Conservation (phyloP, 1,139 yeast species). For the Scheffersomyces titani region DNA sequence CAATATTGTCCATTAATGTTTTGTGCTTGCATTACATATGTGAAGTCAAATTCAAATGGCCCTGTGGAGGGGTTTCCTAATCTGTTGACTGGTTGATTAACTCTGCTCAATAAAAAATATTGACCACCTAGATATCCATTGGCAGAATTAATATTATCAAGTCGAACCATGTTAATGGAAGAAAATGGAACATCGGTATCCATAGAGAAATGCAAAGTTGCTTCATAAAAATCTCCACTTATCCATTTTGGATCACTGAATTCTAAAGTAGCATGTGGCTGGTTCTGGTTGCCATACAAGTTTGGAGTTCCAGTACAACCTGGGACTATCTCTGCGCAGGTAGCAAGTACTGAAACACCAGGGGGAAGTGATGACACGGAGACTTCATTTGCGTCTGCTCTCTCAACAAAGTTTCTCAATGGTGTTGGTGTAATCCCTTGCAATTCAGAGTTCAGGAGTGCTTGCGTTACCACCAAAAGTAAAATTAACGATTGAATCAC, state of each 20-base stretch:
- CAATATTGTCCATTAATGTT: neutral
- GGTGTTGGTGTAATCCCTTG: neutral
- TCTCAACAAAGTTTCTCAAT: neutral
- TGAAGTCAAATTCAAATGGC: neutral
- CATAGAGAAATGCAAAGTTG: neutral
- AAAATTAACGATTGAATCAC: neutral
- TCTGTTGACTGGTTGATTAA: neutral
- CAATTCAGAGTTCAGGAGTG: neutral
- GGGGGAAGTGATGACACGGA: neutral
- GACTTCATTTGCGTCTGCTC: neutral
- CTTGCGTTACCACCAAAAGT: neutral
- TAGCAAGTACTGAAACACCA: neutral
- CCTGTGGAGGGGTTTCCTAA: neutral
- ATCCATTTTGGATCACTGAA: neutral
- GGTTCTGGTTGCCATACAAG: neutral
- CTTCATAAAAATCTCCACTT: neutral
- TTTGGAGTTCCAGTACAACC: neutral
- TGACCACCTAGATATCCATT: neutral
- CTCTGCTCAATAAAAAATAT: neutral
- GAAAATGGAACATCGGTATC: neutral
- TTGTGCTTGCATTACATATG: neutral
- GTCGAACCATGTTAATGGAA: neutral
- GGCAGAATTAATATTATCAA: neutral
- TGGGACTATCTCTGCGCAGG: neutral
- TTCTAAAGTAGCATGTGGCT: neutral